phyloP scores from a whole-genome alignment of 164 flowering plant genomes.

The Taxillus chinensis region DNA sequence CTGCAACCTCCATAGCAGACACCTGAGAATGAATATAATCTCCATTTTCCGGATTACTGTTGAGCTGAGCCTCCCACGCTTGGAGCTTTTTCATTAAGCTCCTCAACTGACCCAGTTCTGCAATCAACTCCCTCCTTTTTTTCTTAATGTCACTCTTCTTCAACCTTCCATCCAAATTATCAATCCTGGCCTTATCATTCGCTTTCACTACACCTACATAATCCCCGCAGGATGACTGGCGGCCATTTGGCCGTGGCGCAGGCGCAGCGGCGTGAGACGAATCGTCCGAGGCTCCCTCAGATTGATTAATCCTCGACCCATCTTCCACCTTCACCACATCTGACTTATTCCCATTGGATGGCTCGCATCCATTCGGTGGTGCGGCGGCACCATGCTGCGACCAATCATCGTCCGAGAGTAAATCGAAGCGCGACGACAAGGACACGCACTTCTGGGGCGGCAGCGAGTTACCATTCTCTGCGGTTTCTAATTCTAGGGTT shows the following conservation, averaged over 20 bases:
- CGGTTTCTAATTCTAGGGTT: constrained; percentile 6
- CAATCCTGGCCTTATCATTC: constrained; percentile 23
- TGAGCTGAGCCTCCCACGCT: constrained; percentile 16
- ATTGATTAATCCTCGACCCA: constrained; percentile 15
- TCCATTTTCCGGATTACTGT: constrained; percentile 8
- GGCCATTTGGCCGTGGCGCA: background rate
- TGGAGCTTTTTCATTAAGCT: constrained; percentile 25
- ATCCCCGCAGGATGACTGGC: background rate
- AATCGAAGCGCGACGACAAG: constrained; percentile 2
- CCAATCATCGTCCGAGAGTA: constrained; percentile 17
- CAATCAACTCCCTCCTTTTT: constrained; percentile 27
- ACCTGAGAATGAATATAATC: constrained; percentile 14
- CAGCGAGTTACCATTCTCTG: constrained; percentile 5
- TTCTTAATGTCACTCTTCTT: constrained; percentile 24
- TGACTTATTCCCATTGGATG: constrained; percentile 6
- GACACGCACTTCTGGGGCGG: constrained; percentile 1
- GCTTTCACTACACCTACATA: constrained; percentile 14
- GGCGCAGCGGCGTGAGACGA: constrained; percentile 11
- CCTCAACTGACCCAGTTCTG: constrained; percentile 44
- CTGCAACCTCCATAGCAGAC: constrained; percentile 1
- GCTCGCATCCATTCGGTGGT: background rate
- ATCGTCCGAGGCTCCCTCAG: constrained; percentile 7
- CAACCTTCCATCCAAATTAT: constrained; percentile 15
- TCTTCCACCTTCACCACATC: constrained; percentile 19
- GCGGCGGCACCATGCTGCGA: constrained; percentile 8